Evolutionary conservation across 306 rosid species (phyloP).

Genomic region (Biancaea sappan): DNA sequence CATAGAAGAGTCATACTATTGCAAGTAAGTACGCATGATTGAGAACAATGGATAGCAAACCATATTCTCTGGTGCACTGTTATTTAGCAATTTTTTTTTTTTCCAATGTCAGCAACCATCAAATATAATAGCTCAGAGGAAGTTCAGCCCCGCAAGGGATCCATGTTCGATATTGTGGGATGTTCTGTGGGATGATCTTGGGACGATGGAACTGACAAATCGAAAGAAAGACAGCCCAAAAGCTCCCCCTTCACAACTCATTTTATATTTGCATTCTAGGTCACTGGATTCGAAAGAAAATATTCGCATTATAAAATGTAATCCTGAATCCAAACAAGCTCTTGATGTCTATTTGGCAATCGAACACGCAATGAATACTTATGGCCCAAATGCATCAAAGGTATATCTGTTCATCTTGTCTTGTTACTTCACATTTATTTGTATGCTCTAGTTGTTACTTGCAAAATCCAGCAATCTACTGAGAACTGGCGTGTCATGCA

Average conservation of each 20-base stretch:
- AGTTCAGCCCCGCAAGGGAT: constrained; percentile 95
- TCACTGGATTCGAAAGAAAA: constrained; percentile 72
- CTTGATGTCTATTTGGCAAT: constrained; percentile 78
- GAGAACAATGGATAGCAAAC: constrained; percentile 15
- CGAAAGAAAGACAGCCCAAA: constrained; percentile 81
- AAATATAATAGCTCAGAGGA: constrained; percentile 81
- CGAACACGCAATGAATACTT: constrained; percentile 70
- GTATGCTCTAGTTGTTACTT: not conserved
- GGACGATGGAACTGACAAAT: constrained; percentile 68
- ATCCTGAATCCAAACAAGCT: constrained; percentile 65
- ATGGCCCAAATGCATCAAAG: constrained; percentile 72
- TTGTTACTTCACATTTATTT: constrained; percentile 14
- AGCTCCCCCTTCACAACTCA: constrained; percentile 67
- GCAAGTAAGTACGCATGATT: constrained; percentile 68
- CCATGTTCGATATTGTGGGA: constrained; percentile 96
- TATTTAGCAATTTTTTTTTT: constrained; percentile 28
- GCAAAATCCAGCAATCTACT: not conserved
- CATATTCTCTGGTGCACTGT: constrained; percentile 25
- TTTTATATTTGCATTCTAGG: constrained; percentile 65
- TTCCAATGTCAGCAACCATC: constrained; percentile 83
- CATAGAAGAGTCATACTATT: constrained; percentile 80
- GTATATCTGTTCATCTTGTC: constrained; percentile 43
- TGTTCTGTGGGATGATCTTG: constrained; percentile 80
- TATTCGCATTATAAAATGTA: constrained; percentile 65
- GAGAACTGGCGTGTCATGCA: not conserved